Conservation (phyloP, 352 stramenopile species). For the Blastocystis sp. region DNA sequence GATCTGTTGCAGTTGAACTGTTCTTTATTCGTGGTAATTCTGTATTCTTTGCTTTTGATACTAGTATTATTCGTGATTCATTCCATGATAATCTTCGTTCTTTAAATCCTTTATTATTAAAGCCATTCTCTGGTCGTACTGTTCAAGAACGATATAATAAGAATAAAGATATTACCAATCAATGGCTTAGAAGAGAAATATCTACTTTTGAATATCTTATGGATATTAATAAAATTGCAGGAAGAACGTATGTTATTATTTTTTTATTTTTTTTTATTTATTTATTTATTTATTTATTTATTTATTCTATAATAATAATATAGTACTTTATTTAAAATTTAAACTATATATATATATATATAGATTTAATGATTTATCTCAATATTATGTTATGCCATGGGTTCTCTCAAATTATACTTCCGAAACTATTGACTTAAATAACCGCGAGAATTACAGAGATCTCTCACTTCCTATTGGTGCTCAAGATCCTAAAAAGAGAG, state of each 20-base stretch:
- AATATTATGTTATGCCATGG: slow-evolving; percentile 97
- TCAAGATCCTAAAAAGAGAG: slow-evolving; percentile 66
- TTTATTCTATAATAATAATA: too few relatives aligned
- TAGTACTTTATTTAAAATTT: too few relatives aligned
- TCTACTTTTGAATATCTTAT: slow-evolving; percentile 95
- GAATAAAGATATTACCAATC: slow-evolving; percentile 24
- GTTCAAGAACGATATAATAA: slow-evolving; percentile 7
- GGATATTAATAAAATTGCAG: slow-evolving; percentile 81
- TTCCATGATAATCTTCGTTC: slow-evolving; percentile 18
- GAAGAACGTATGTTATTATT: slow-evolving; percentile 75
- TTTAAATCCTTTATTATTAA: slow-evolving; percentile 1
- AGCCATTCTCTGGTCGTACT: slow-evolving; percentile 19
- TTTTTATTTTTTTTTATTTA: too few relatives aligned
- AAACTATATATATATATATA: slow-evolving; percentile 68
- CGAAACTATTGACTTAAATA: slow-evolving; percentile 69
- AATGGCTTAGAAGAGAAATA: slow-evolving; percentile 68
- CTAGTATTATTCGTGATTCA: background rate
- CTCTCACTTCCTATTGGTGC: slow-evolving; percentile 87
- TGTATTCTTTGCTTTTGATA: slow-evolving; percentile 29
- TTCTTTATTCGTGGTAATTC: slow-evolving; percentile 38
- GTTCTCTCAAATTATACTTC: slow-evolving; percentile 82
- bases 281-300: too few relatives aligned
- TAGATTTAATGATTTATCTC: slow-evolving; percentile 74
- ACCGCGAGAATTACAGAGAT: slow-evolving; percentile 74
- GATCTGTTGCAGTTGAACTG: slow-evolving; percentile 38